phyloP scores from a whole-genome alignment of 2,329 filamentous ascomycete species.

The Cercospora zeae-maydis region DNA sequence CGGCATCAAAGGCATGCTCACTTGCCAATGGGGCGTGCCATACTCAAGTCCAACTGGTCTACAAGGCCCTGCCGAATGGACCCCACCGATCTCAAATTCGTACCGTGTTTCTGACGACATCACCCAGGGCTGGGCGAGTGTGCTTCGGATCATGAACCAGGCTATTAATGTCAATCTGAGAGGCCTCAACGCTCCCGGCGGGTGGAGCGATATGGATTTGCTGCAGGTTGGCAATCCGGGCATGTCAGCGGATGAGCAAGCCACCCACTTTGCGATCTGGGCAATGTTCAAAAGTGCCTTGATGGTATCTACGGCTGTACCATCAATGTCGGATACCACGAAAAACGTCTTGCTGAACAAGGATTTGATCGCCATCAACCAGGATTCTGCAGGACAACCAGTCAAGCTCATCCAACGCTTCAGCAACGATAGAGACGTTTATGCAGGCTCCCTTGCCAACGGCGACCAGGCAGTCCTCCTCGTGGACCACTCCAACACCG shows the following conservation, averaged over 20 bases:
- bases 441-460: conserved; percentile 38
- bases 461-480: conserved; percentile 38
- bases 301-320: conserved; percentile 26
- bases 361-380: conserved; percentile 57
- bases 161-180: conserved; percentile 31
- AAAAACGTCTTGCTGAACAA: conserved; percentile 43
- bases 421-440: conserved; percentile 41
- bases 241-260: conserved; percentile 32
- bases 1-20: conserved; percentile 32
- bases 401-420: conserved; percentile 47
- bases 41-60: conserved; percentile 27
- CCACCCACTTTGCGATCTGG: conserved; percentile 33
- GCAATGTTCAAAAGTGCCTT: conserved; percentile 32
- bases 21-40: conserved; percentile 30
- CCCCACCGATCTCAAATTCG: conserved; percentile 30
- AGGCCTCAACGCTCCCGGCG: conserved; percentile 29
- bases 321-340: conserved; percentile 22
- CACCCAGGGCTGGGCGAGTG: conserved; percentile 30
- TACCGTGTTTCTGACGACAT: conserved; percentile 36
- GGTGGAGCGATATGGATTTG: conserved; percentile 31
- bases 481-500: conserved; percentile 39
- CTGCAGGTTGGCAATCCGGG: conserved; percentile 33
- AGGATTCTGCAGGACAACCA: conserved; percentile 53
- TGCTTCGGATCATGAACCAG: conserved; percentile 33
- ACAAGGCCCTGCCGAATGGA: conserved; percentile 34